Evolutionary conservation across 345 rosid genomes (phyloP).

Genomic region (Trapa incisa): DNA sequence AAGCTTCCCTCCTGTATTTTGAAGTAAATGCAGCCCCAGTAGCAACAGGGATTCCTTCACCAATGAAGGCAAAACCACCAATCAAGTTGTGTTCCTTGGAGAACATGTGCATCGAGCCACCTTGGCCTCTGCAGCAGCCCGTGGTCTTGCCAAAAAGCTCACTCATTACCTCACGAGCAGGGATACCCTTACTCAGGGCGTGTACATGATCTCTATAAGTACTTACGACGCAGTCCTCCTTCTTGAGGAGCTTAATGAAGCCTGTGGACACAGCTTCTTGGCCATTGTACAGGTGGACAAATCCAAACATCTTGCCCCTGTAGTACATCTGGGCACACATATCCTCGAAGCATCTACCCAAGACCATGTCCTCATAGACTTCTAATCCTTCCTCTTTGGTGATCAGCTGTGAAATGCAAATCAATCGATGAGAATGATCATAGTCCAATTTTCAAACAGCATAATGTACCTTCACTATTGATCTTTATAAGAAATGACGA

Average conservation of each 20-base stretch:
- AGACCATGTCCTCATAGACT: conserved; percentile 42
- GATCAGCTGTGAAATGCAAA: conserved; percentile 21
- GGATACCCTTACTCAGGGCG: conserved; percentile 44
- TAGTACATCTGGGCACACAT: conserved; percentile 62
- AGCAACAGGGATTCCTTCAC: conserved; percentile 52
- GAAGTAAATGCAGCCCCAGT: conserved; percentile 49
- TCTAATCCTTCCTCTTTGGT: conserved; percentile 44
- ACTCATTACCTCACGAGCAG: conserved; percentile 52
- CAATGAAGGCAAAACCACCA: conserved; percentile 54
- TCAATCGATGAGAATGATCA: neutral
- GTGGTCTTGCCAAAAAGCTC: conserved; percentile 52
- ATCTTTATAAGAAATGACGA: neutral
- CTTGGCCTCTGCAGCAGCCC: conserved; percentile 50
- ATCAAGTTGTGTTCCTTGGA: conserved; percentile 44
- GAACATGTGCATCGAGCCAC: conserved; percentile 59
- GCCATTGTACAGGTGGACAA: conserved; percentile 52
- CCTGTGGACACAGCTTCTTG: conserved; percentile 56
- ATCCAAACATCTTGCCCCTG: conserved; percentile 53
- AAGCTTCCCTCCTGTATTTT: conserved; percentile 35
- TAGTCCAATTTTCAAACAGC: neutral
- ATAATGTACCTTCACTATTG: neutral
- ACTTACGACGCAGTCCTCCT: conserved; percentile 34
- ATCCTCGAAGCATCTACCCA: conserved; percentile 48
- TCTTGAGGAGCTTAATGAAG: conserved; percentile 38
- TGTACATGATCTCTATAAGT: conserved; percentile 47